Base-by-base conservation (phyloP, 2,329 filamentous ascomycete species). In the Didymella sp. region DNA sequence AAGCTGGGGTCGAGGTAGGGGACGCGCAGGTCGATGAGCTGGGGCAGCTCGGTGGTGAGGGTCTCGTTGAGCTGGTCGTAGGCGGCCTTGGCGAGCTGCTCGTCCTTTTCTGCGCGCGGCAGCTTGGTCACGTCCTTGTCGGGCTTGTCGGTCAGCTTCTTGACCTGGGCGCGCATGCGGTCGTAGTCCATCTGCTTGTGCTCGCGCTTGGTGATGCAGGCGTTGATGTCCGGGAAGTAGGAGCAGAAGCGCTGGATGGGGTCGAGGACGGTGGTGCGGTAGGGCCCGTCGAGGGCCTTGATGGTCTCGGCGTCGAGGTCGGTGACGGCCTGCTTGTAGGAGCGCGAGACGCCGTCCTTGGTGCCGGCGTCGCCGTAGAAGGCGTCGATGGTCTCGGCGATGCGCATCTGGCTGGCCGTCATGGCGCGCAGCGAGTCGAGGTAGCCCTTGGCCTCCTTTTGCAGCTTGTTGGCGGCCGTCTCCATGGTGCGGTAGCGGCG, bases 181-280 rank as follows among this genome's bases (percentile, higher is more conserved):
- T 99, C 95, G 81, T 99, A 99, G 80, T 99, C 96, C 67, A 98
- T 90, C 55, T 98, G 89, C 79, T 99, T 99, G 85, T 99, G 91
- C 72, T 96, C 90, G 71, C 96, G 91, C 82, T 99, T 99, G 81
- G 98, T 99, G 79, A 99, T 97, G 79, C 94, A 97, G 81, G 97
- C 92, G 79, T 99, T 99, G 74, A 99, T 93, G 76, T 99, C 95
- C 30, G 95, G 94, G 78, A 99, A 99, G 81, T 99, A 99, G 66
- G 92, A 91, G 81, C 94, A 98, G 82, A 98, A 99, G 64, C 93
- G 87, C 62, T 89, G 89, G 75, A 99, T 99, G 38, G 95, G 95
- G 69, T 99, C 95, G 44, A 99, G 85, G 25, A 99, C 95, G 6
- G 95, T 98, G 40, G 90, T 90, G 77, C 91, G 86, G 79, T 97